Evolutionary conservation across 768 basidiomycete genomes (phyloP), one percentile per base, ranked within the genome.

Genomic region (Suillus subalutaceus): DNA sequence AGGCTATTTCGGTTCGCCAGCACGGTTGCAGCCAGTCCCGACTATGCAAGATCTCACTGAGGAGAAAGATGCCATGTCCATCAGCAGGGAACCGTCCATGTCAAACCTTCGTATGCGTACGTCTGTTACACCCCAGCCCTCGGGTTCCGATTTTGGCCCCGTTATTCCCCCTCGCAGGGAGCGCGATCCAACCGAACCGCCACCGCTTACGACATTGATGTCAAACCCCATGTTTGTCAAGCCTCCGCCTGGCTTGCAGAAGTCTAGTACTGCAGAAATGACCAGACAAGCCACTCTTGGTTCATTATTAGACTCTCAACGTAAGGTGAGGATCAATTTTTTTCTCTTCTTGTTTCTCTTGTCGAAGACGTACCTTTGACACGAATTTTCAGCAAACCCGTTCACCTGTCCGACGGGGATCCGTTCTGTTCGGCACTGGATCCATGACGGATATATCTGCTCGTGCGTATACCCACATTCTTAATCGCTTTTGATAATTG

Each of bases 141-240:
- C 79, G 23, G 79, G 78, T 18, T 71, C 75, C 23, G 71, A 68
- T 2, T 84, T 84, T 60, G 84, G 84, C 61, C 84, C 84, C 16
- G 73, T 76, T 43, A 62, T 77, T 35, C 80, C 79, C 10, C 72
- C 76, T 23, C 76, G 78, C 52, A 78, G 79, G 20, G 78, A 77
- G 65, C 79, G 88, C 70, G 85, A 89, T 68, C 74, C 78, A 41
- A 89, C 90, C 26, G 90, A 92, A 68, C 92, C 92, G 7, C 92
- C 92, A 35, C 83, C 90, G 6, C 75, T 93, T 38, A 82, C 83
- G 37, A 68, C 84, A 62, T 83, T 93, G 48, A 81, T 83, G 66
- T 83, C 86, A 37, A 88, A 90, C 71, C 91, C 91, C 26, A 81
- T 84, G 64, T 93, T 92, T 72, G 84, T 93, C 16, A 90, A 84